Conservation (phyloP, 2,329 filamentous ascomycete species). For the Ophiocordyceps camponoti-floridani region DNA sequence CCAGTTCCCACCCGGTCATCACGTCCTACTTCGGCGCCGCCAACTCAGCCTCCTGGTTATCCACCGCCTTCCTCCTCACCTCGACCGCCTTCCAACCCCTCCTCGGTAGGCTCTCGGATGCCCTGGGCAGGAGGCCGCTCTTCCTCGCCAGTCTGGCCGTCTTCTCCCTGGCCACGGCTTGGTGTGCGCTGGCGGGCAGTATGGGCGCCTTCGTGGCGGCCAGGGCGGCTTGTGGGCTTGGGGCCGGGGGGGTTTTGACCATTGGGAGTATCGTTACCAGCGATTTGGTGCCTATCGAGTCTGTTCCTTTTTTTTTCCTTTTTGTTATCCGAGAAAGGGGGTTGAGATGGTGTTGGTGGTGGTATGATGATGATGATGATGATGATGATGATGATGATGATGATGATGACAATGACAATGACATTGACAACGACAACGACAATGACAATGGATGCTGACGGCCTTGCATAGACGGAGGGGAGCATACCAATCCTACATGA, state of each 20-base stretch:
- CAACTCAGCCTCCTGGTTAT: constrained; percentile 68
- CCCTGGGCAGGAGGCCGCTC: constrained; percentile 47
- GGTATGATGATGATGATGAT: too few species aligned
- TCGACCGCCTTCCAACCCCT: constrained; percentile 62
- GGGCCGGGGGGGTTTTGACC: constrained; percentile 52
- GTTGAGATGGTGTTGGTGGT: too few species aligned
- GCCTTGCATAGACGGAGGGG: constrained; percentile 28
- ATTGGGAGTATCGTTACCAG: constrained; percentile 55
- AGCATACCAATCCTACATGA: constrained; percentile 54
- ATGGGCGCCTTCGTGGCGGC: constrained; percentile 56
- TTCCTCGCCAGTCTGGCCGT: constrained; percentile 46
- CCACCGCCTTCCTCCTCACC: constrained; percentile 61
- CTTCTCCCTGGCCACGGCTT: constrained; percentile 46
- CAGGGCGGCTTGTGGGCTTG: constrained; percentile 52
- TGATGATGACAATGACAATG: too few species aligned
- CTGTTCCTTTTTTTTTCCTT: constrained; percentile 10
- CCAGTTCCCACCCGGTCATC: constrained; percentile 63
- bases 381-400: too few species aligned
- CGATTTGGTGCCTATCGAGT: constrained; percentile 58
- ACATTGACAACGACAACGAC: too few species aligned
- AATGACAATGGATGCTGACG: too few species aligned
- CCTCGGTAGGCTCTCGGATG: constrained; percentile 57
- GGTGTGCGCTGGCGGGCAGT: constrained; percentile 49
- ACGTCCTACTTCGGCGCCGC: constrained; percentile 64
- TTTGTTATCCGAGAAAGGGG: not conserved